These are phyloP conservation scores for Cercospora canescens DNA, from an alignment of 2,329 filamentous ascomycete genomes.

Conservation along the genomic window DNA sequence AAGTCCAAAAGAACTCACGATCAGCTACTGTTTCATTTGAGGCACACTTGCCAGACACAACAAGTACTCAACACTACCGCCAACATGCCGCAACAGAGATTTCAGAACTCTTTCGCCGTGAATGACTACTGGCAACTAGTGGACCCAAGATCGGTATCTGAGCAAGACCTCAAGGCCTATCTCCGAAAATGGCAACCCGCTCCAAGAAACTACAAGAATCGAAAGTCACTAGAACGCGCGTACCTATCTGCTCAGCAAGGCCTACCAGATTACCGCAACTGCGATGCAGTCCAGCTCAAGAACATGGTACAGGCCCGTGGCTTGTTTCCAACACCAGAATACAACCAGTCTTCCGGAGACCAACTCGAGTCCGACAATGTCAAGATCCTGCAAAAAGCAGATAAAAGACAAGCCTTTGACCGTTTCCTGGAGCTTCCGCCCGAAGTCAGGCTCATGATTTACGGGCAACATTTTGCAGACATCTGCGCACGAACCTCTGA, in stretches of 20 bases:
- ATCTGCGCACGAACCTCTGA: neutral
- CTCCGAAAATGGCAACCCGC: neutral
- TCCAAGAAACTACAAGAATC: neutral
- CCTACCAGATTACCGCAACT: neutral
- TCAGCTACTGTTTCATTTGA: neutral
- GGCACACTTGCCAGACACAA: neutral
- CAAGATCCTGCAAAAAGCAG: neutral
- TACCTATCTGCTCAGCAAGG: neutral
- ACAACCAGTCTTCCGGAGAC: neutral
- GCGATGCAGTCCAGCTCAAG: neutral
- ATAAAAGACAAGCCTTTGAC: neutral
- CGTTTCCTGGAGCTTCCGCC: neutral
- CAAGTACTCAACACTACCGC: neutral
- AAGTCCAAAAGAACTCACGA: neutral
- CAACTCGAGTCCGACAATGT: neutral
- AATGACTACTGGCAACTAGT: neutral
- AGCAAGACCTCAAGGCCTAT: neutral
- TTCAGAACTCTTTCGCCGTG: neutral
- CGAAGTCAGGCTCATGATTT: neutral
- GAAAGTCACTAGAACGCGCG: neutral
- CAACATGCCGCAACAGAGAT: neutral
- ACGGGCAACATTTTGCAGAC: neutral
- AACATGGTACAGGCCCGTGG: neutral
- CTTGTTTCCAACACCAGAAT: neutral
- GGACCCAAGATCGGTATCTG: neutral